Conservation (phyloP, 345 rosid species). For the Eucalyptus dawsonii region DNA sequence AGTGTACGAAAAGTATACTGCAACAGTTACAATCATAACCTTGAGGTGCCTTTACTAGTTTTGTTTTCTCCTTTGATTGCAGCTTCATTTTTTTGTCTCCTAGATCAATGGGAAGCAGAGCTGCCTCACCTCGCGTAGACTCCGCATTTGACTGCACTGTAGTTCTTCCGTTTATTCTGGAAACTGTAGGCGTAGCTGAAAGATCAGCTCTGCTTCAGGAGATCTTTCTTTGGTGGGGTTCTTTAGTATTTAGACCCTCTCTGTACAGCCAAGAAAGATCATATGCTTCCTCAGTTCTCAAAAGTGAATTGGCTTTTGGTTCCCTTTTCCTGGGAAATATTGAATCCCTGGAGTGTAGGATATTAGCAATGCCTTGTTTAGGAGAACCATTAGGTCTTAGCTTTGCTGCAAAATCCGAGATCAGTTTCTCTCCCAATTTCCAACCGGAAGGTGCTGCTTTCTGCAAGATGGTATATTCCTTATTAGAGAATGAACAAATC, state of each 20-base stretch:
- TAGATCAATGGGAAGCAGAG: not conserved
- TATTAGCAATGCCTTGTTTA: not conserved
- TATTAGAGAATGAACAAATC: not conserved
- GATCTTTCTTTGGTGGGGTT: not conserved
- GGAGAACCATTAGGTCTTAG: constrained; percentile 19
- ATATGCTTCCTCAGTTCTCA: not conserved
- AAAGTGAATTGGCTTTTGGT: not conserved
- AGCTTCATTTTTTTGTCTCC: not conserved
- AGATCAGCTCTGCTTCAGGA: not conserved
- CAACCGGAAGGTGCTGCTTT: constrained; percentile 24
- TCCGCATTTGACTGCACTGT: not conserved
- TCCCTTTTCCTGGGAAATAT: not conserved
- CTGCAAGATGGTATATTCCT: constrained; percentile 7
- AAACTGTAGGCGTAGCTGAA: not conserved
- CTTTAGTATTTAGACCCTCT: not conserved
- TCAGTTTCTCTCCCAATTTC: constrained; percentile 42
- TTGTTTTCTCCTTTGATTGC: not conserved
- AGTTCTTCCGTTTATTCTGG: not conserved
- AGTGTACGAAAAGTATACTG: not conserved
- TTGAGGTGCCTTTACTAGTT: not conserved
- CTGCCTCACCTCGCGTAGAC: not conserved
- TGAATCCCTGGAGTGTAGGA: not conserved
- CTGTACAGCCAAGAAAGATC: not conserved
- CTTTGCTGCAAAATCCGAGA: constrained; percentile 30
- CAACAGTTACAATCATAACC: not conserved